Evolutionary conservation across 805 yeast genomes (phyloP), one percentile per base, ranked within the genome.

Genomic region (Ogataea zsoltii): DNA sequence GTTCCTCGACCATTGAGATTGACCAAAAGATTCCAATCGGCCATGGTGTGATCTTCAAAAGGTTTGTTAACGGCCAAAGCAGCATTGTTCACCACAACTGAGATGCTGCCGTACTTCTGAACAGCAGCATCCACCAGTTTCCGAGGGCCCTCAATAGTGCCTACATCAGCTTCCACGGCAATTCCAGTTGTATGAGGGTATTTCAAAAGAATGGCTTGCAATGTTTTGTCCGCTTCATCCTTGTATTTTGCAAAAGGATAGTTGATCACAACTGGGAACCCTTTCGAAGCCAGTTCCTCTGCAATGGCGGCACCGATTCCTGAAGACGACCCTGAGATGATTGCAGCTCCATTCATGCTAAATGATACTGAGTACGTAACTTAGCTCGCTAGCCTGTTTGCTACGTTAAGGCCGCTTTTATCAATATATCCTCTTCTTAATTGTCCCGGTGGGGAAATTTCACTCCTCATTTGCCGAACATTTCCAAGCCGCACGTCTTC

Each of bases 251-350:
- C n/a, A 38, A 23, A 38, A 5, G 47, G 47, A 32, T 44, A 44
- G 43, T 44, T 44, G 28, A 44, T 44, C n/a, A 44, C 47, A 10
- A 44, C 19, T 2, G 39, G 26, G 18, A 41, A 74, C 0, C 76
- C 77, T 17, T 64, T 63, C 17, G 60, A 48, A 23, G 70, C 63
- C 31, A 79, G 65, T 47, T 72, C 76, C 17, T 58, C 57, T 11
- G 79, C 70, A 7, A 76, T 53, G 13, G 70, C 73, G 42, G 63
- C 72, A 1, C 84, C 84, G 40, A 79, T 79, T n/a, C 84, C 83
- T 0, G 76, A 68, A 0, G 81, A 75, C 6, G 81, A 81, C 15
- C 84, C 83, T 1, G 81, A 75, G 25, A 79, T 74, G 38, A 80
- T 66, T 9, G 80, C 85, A 9, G 49, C 38, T 31, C 28, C 19